Percentiles rank a stretch among this genome's conserved stretches.
These are phyloP conservation scores for Backusella tuberculispora DNA, from an alignment of 192 early-diverging fungal species.

Conservation along the genomic window DNA sequence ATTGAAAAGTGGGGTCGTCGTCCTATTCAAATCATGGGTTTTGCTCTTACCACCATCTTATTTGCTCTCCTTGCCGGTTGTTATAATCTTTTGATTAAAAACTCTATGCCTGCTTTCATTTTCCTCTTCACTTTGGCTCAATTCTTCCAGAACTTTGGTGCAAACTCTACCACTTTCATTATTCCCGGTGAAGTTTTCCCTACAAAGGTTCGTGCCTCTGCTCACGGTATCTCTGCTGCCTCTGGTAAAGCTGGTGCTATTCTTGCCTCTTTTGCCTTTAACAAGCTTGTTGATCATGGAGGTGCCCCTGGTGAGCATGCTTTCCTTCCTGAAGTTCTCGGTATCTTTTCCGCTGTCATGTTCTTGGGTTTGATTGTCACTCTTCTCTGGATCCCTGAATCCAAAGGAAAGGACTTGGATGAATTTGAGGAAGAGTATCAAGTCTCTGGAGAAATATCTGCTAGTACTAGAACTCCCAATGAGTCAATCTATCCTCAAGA, in stretches of 20 bases:
- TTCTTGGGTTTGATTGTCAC: slow-evolving; percentile 26
- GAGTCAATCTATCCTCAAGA: not conserved
- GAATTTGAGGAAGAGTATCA: slow-evolving; percentile 28
- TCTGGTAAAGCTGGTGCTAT: slow-evolving; percentile 74
- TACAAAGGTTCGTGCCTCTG: slow-evolving; percentile 70
- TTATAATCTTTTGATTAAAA: slow-evolving; percentile 62
- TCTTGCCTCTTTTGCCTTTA: slow-evolving; percentile 60
- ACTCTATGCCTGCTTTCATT: slow-evolving; percentile 47
- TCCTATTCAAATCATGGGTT: slow-evolving; percentile 84
- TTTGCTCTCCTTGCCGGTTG: slow-evolving; percentile 67
- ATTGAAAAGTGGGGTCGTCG: slow-evolving; percentile 85
- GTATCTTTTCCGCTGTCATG: slow-evolving; percentile 55
- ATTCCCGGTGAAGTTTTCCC: slow-evolving; percentile 76
- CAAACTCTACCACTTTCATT: slow-evolving; percentile 81
- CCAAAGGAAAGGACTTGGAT: slow-evolving; percentile 26
- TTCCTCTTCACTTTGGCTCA: slow-evolving; percentile 53
- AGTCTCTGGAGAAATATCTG: not conserved
- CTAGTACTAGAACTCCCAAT: not conserved
- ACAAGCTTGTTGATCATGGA: slow-evolving; percentile 49
- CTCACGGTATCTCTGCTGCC: slow-evolving; percentile 81
- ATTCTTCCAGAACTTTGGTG: slow-evolving; percentile 79
- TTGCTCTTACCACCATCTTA: slow-evolving; percentile 69
- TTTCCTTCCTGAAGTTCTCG: slow-evolving; percentile 49
- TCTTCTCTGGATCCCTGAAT: slow-evolving; percentile 26
- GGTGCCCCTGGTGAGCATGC: slow-evolving; percentile 44